Evolutionary conservation across 225 moss, liverwort and hornwort species (phyloP), one percentile per base, ranked within the genome.

Genomic region (Anthoceros angustus): DNA sequence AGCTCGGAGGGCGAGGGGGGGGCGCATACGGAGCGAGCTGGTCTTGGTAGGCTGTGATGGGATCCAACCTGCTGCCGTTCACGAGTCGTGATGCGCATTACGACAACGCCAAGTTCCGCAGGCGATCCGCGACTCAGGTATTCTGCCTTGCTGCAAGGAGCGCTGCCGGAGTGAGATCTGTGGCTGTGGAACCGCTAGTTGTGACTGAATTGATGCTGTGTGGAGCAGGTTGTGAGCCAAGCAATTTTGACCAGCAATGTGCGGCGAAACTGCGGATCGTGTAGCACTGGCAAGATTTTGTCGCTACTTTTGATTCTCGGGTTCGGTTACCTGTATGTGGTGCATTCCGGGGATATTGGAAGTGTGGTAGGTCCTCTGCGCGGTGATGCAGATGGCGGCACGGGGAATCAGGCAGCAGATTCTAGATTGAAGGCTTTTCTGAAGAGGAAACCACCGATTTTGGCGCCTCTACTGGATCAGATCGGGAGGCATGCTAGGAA

Each of bases 21-120:
- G 32, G 32, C 32, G 55, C 55, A 55, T 55, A 23, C 55, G 23
- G 14, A 20, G 18, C 1, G 16, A 55, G 55, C 55, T 55, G 55
- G 16, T 18, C n/a, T 9, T 20, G 8, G 55, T 55, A 9, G 55
- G 16, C 23, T 18, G n/a, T 23, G n/a, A 55, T 55, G 55, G 55
- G 55, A 55, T 7, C 55, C 32, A 32, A 32, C 55, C 14, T 55
- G 55, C 55, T 55, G 6, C 55, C 55, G 55, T n/a, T 55, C 55
- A 55, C 55, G 23, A 55, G 23, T 55, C 55, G 73, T 66, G 88
- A 83, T 23, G 70, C 80, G 40, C 68, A 77, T 26, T 98, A 98
- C 69, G 91, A 92, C 72, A 98, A 98, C 74, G 91, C 91, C 11
- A 98, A 98, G 80, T 80, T 98, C 65, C 95, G 95, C 43, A 85